Percentiles rank a stretch among this genome's conserved stretches.
phyloP scores from a whole-genome alignment of 768 basidiomycete genomes.

The Tylopilus rubrobrunneus region DNA sequence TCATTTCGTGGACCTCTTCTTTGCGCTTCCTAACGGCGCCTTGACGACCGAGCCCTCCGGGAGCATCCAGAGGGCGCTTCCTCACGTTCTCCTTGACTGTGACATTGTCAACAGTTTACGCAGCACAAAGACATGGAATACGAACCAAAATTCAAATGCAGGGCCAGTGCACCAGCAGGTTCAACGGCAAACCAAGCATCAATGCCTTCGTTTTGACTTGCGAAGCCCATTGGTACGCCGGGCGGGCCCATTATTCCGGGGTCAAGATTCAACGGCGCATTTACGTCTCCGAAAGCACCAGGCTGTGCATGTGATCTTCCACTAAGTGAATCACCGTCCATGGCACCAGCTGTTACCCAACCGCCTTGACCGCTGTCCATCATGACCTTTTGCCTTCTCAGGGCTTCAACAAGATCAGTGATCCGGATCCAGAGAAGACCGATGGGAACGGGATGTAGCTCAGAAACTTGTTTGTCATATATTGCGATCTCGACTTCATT shows the following conservation, averaged over 20 bases:
- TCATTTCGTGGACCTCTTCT: conserved; percentile 98
- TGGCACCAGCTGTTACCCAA: conserved; percentile 94
- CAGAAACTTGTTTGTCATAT: conserved; percentile 86
- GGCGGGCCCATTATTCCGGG: conserved; percentile 29
- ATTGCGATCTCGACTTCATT: conserved; percentile 97
- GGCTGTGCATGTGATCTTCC: conserved; percentile 47
- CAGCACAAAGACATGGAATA: conserved; percentile 10
- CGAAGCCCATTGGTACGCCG: conserved; percentile 24
- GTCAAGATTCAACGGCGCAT: conserved; percentile 37
- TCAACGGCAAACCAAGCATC: conserved; percentile 98
- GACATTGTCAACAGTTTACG: conserved; percentile 2
- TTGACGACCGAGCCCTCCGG: conserved; percentile 92
- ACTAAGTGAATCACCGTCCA: conserved; percentile 60
- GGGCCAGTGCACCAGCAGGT: conserved; percentile 88
- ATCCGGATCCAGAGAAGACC: conserved; percentile 95
- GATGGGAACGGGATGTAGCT: conserved; percentile 80
- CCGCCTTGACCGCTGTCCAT: conserved; percentile 83
- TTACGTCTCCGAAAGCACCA: conserved; percentile 44
- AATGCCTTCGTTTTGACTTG: conserved; percentile 63
- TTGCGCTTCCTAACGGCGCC: conserved; percentile 98
- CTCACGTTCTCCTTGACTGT: conserved; percentile 97
- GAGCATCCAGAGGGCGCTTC: conserved; percentile 90
- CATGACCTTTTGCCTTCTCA: conserved; percentile 87
- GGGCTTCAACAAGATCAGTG: conserved; percentile 89
- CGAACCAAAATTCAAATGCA: conserved; percentile 91